Percentiles rank a stretch among this genome's conserved stretches.
phyloP scores from a whole-genome alignment of 1,284 basidiomycete species.

The Lignosus rhinocerotis region DNA sequence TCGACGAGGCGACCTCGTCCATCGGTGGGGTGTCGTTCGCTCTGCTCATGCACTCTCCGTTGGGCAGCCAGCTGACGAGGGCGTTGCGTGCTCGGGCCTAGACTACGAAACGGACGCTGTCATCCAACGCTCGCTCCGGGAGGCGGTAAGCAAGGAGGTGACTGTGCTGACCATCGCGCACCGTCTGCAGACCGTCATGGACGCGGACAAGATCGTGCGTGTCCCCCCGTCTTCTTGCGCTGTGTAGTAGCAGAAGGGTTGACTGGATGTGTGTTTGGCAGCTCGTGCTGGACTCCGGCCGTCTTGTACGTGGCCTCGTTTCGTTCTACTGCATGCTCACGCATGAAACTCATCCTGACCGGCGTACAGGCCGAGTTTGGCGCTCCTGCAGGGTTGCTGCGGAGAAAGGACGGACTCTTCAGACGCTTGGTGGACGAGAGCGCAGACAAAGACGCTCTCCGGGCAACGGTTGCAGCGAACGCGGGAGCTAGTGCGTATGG shows the following conservation, averaged over 20 bases:
- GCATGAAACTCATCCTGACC: neutral
- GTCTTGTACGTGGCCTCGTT: conserved; percentile 28
- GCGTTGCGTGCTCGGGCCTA: neutral
- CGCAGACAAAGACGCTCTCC: neutral
- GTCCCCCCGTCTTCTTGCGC: conserved; percentile 16
- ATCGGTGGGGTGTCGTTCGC: conserved; percentile 39
- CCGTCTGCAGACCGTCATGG: conserved; percentile 71
- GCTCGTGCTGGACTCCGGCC: conserved; percentile 43
- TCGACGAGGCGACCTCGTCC: conserved; percentile 51
- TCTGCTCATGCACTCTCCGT: neutral
- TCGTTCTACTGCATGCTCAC: neutral
- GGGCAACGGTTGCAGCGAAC: too few relatives aligned
- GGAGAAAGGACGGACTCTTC: neutral
- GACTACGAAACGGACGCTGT: conserved; percentile 61
- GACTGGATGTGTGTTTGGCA: conserved; percentile 7
- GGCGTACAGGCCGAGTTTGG: neutral
- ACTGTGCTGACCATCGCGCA: conserved; percentile 70
- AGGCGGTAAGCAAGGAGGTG: conserved; percentile 51
- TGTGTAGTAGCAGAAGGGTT: neutral
- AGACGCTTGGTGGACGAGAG: neutral
- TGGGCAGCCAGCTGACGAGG: neutral
- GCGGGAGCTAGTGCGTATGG: too few relatives aligned
- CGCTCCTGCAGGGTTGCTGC: neutral
- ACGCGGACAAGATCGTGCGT: conserved; percentile 46
- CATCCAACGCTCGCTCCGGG: conserved; percentile 59